phyloP scores from a whole-genome alignment of 768 basidiomycete species.

The Mycena rebaudengoi region DNA sequence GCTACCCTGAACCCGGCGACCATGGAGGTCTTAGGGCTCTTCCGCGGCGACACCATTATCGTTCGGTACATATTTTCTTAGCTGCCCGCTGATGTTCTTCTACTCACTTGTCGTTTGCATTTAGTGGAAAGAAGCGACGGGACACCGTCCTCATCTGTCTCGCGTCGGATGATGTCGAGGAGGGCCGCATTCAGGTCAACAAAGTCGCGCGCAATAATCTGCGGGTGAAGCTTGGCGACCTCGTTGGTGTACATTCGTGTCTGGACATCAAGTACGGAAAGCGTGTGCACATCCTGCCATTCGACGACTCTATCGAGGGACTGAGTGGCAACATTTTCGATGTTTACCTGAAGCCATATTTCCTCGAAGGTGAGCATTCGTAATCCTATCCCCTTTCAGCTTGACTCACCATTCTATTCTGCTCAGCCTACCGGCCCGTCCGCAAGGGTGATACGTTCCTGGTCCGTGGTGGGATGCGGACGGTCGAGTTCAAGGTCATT shows the following conservation, averaged over 20 bases:
- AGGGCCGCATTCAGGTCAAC: constrained; percentile 98
- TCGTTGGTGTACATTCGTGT: constrained; percentile 95
- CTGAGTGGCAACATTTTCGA: constrained; percentile 98
- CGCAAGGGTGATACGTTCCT: constrained; percentile 99
- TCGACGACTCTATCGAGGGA: constrained; percentile 98
- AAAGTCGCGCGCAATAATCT: constrained; percentile 99
- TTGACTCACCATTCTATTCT: constrained; percentile 20
- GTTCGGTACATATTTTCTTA: constrained; percentile 67
- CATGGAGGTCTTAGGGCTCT: constrained; percentile 93
- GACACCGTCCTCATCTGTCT: constrained; percentile 98
- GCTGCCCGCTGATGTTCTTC: background rate
- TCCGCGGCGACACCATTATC: constrained; percentile 97
- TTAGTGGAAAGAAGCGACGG: constrained; percentile 94
- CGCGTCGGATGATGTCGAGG: constrained; percentile 95
- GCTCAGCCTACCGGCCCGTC: constrained; percentile 87
- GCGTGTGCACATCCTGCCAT: constrained; percentile 94
- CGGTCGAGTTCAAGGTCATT: constrained; percentile 99
- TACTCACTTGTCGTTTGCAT: background rate
- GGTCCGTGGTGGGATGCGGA: constrained; percentile 97
- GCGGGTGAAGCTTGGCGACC: constrained; percentile 95
- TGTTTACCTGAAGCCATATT: constrained; percentile 98
- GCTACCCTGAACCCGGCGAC: constrained; percentile 96
- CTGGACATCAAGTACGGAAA: constrained; percentile 99
- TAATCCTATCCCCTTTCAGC: background rate
- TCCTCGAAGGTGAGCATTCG: constrained; percentile 81